A percentile compares a stretch with the other conserved stretches of the same genome.
These are phyloP conservation scores for Lentinus tigrinus DNA, from an alignment of 768 basidiomycete genomes.

Conservation along the genomic window DNA sequence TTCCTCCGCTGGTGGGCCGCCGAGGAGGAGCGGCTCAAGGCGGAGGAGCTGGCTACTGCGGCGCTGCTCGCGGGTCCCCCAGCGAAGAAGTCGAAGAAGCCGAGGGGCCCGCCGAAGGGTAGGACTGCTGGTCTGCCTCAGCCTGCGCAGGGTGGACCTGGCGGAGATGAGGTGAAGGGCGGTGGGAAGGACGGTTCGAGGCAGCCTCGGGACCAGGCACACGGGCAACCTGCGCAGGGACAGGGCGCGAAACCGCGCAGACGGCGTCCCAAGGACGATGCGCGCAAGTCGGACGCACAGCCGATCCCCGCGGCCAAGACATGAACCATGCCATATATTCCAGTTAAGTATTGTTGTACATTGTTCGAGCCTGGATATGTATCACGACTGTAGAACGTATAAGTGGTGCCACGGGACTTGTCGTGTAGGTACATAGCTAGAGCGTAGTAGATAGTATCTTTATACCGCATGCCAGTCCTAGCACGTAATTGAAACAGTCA, in stretches of 20 bases:
- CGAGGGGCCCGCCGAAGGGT: constrained; percentile 1
- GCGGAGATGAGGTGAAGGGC: not conserved
- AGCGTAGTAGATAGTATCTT: too few species aligned
- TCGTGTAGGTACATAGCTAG: too few species aligned
- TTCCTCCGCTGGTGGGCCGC: constrained; percentile 89
- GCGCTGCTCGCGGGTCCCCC: not conserved
- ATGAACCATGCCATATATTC: too few species aligned
- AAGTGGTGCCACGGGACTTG: too few species aligned
- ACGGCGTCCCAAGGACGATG: constrained; percentile 1
- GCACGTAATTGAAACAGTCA: too few species aligned
- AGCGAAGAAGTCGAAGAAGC: constrained; percentile 8
- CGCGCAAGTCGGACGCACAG: not conserved
- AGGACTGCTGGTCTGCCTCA: not conserved
- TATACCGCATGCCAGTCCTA: too few species aligned
- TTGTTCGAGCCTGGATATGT: too few species aligned
- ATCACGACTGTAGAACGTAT: too few species aligned
- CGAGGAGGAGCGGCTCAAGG: constrained; percentile 71
- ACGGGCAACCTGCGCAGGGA: not conserved
- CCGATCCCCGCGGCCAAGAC: too few species aligned
- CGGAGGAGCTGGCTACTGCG: constrained; percentile 38
- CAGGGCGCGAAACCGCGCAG: constrained; percentile 5
- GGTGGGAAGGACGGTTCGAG: not conserved
- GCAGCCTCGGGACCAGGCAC: not conserved
- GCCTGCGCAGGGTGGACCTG: not conserved
- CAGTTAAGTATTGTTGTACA: too few species aligned